A percentile compares a stretch with the other conserved stretches of the same genome.
Conservation (phyloP, 164 flowering plant species). For the Aristolochia fimbriata region DNA sequence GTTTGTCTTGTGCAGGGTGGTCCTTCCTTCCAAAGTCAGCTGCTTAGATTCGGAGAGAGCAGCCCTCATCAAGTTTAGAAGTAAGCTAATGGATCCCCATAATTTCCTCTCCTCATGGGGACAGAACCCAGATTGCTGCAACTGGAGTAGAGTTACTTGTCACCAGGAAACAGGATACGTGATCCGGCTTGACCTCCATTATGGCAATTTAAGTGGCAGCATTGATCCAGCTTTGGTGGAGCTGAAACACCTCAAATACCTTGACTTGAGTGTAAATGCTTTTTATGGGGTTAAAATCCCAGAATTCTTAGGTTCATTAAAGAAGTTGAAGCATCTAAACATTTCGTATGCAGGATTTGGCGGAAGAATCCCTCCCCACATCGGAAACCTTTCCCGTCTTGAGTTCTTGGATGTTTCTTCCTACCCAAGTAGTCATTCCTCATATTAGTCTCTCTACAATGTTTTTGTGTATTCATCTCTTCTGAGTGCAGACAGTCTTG, state of each 20-base stretch:
- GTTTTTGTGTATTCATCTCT: not conserved
- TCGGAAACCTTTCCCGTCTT: constrained; percentile 9
- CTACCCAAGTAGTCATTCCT: not conserved
- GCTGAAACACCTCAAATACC: constrained; percentile 2
- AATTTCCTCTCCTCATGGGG: too few relatives aligned
- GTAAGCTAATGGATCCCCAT: too few relatives aligned
- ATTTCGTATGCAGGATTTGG: not conserved
- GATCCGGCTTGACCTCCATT: too few relatives aligned
- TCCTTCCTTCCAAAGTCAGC: too few relatives aligned
- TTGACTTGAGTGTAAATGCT: constrained; percentile 7
- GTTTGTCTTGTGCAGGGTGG: too few relatives aligned
- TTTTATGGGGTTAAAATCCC: not conserved
- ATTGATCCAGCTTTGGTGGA: constrained; percentile 7
- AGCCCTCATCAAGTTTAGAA: too few relatives aligned
- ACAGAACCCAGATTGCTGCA: too few relatives aligned
- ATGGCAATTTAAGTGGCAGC: not conserved
- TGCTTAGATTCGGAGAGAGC: too few relatives aligned
- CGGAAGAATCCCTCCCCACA: constrained; percentile 7
- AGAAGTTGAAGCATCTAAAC: constrained; percentile 5
- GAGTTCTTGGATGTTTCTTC: not conserved
- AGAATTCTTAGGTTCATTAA: constrained; percentile 6
- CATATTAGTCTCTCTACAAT: not conserved
- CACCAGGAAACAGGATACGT: too few relatives aligned
- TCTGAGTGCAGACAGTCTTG: not conserved
- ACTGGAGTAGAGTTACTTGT: too few relatives aligned